These are phyloP conservation scores for Evernia prunastri DNA, from an alignment of 495 filamentous ascomycete species.

Conservation along the genomic window DNA sequence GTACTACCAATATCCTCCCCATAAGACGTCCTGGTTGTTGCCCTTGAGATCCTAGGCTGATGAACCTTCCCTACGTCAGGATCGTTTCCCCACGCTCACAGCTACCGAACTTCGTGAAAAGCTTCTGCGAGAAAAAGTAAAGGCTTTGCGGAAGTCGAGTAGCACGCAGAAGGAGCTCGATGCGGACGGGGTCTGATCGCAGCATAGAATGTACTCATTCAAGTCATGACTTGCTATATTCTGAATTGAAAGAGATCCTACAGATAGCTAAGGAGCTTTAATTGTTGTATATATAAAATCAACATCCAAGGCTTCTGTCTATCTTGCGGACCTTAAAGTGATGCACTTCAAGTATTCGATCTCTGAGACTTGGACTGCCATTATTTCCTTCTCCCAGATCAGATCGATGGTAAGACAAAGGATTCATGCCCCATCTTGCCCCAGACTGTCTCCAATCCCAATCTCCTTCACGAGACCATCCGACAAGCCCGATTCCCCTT, in stretches of 20 bases:
- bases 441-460: neutral
- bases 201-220: neutral
- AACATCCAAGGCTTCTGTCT: neutral
- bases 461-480: neutral
- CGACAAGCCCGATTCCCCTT: neutral
- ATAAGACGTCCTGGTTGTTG: neutral
- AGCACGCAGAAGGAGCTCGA: constrained; percentile 27
- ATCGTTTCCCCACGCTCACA: constrained; percentile 28
- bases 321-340: neutral
- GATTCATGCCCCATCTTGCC: neutral
- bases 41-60: constrained; percentile 10
- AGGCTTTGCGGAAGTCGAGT: constrained; percentile 40
- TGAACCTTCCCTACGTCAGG: constrained; percentile 10
- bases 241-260: neutral
- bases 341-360: neutral
- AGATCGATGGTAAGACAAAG: neutral
- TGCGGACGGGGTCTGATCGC: neutral
- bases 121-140: constrained; percentile 61
- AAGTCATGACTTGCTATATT: neutral
- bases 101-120: constrained; percentile 58
- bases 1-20: constrained; percentile 8
- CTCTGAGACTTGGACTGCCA: neutral
- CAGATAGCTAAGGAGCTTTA: neutral
- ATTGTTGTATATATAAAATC: constrained; percentile 15
- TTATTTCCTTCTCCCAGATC: neutral